A percentile compares a stretch with the other conserved stretches of the same genome.
Evolutionary conservation across 768 basidiomycete genomes (phyloP).

Genomic region (Boletus insuetus): DNA sequence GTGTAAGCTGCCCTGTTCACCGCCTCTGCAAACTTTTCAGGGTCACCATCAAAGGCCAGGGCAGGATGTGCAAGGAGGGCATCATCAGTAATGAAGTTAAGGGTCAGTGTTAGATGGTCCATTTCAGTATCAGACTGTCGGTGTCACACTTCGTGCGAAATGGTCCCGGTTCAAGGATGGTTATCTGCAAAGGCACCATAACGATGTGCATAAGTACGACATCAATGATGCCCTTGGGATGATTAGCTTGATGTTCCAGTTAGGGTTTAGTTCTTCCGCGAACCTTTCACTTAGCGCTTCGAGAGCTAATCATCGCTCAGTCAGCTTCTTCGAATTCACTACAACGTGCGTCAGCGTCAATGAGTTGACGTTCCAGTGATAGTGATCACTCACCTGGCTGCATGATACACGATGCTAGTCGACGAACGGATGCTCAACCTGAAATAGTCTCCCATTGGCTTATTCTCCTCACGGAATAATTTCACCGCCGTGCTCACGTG

Average conservation of each 20-base stretch:
- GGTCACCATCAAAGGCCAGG: slow-evolving; percentile 19
- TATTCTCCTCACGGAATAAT: slow-evolving; percentile 24
- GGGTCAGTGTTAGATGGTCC: slow-evolving; percentile 9
- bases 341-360: not conserved
- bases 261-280: slow-evolving; percentile 14
- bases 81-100: not conserved
- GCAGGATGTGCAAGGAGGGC: not conserved
- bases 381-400: slow-evolving; percentile 18
- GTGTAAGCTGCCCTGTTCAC: slow-evolving; percentile 6
- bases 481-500: slow-evolving; percentile 32
- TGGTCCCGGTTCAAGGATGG: no score
- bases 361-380: not conserved
- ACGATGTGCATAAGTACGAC: no score
- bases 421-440: slow-evolving; percentile 27
- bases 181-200: no score
- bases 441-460: slow-evolving; percentile 37
- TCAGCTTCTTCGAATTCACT: slow-evolving; percentile 15
- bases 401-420: slow-evolving; percentile 14
- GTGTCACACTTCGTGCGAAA: no score
- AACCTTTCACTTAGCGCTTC: slow-evolving; percentile 16
- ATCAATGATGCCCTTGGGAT: no score
- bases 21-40: slow-evolving; percentile 13
- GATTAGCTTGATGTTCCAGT: slow-evolving; percentile 20
- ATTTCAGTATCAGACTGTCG: no score
- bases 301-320: slow-evolving; percentile 1